Percentiles rank a stretch among this genome's conserved stretches.
Conservation (phyloP, 805 yeast genomes). For the Cyberlindnera amylophila region DNA sequence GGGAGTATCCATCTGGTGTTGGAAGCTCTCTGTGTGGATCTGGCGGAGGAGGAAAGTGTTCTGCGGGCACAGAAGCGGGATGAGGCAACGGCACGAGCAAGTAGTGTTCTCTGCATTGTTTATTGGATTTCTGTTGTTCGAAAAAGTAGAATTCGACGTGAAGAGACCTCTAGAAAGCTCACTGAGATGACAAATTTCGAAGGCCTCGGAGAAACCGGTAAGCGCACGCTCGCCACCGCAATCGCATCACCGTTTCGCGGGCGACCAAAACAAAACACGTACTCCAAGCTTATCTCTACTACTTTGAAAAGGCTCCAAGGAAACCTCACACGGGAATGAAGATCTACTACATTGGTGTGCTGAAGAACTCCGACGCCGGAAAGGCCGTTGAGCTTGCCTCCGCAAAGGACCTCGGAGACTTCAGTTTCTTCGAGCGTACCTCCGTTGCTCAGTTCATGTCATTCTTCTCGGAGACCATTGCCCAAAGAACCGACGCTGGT, state of each 20-base stretch:
- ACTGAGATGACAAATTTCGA: constrained; percentile 13
- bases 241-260: background rate
- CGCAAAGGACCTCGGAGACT: constrained; percentile 79
- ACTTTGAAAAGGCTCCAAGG: background rate
- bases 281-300: background rate
- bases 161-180: too few species aligned
- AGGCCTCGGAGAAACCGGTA: background rate
- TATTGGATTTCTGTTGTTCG: background rate
- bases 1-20: constrained; percentile 19
- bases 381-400: constrained; percentile 73
- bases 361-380: constrained; percentile 55
- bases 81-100: constrained; percentile 2
- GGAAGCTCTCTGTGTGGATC: constrained; percentile 2
- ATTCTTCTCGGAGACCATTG: constrained; percentile 86
- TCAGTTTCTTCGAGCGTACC: constrained; percentile 82
- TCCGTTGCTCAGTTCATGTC: constrained; percentile 91
- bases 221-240: constrained; percentile 2
- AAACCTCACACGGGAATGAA: constrained; percentile 50
- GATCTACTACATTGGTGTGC: constrained; percentile 83
- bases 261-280: constrained; percentile 2
- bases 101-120: constrained; percentile 15
- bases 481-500: constrained; percentile 82
- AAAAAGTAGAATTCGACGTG: too few species aligned
- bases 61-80: constrained; percentile 12
- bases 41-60: constrained; percentile 13